Evolutionary conservation across 2,329 filamentous ascomycete species (phyloP).

Genomic region (Dactylellina parvicollis): DNA sequence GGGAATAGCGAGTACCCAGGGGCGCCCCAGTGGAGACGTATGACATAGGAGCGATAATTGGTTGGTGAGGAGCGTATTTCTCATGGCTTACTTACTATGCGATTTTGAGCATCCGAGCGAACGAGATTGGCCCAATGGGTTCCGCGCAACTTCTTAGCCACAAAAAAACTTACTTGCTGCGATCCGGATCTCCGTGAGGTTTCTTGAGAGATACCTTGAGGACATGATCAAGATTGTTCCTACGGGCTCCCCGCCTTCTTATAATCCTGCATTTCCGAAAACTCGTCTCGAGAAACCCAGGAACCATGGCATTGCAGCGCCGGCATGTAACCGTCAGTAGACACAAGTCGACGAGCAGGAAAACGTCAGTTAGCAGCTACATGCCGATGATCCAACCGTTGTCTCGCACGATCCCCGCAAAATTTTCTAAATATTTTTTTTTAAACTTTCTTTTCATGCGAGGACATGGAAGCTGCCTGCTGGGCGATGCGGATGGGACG

Average conservation of each 20-base stretch:
- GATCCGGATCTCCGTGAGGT: conserved; percentile 9
- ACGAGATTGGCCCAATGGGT: neutral
- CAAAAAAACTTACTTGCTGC: neutral
- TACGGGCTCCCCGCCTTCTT: conserved; percentile 36
- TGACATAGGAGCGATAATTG: conserved; percentile 3
- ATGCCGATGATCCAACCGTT: conserved; percentile 37
- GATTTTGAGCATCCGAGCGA: neutral
- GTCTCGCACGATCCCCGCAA: conserved; percentile 37
- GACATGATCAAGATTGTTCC: neutral
- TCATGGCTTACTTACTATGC: conserved; percentile 14
- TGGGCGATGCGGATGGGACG: conserved; percentile 14
- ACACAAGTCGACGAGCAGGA: conserved; percentile 7
- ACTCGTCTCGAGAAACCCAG: conserved; percentile 9
- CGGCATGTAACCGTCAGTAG: conserved; percentile 19
- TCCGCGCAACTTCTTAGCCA: neutral
- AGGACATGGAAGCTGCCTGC: conserved; percentile 38
- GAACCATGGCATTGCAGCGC: conserved; percentile 42
- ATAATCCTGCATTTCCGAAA: conserved; percentile 17
- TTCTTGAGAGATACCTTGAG: conserved; percentile 16
- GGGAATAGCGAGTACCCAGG: neutral
- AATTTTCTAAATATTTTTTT: conserved; percentile 3
- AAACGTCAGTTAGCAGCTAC: conserved; percentile 50
- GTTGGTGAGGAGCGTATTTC: neutral
- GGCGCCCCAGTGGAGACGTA: neutral
- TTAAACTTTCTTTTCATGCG: conserved; percentile 31